Conservation (phyloP, 441 rosid genomes). For the California macrophylla region DNA sequence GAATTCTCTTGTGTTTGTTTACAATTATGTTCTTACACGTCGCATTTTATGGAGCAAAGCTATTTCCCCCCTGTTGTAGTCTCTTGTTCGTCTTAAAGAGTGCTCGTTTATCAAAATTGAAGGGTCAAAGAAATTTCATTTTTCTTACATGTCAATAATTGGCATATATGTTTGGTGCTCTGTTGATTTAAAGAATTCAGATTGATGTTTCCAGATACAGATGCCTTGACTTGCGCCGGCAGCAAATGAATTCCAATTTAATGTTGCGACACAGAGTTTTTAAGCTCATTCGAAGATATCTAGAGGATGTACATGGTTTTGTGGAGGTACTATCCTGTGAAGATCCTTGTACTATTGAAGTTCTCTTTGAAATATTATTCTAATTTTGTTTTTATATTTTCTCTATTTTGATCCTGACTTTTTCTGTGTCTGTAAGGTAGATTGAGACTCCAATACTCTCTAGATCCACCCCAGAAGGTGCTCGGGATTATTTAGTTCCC, state of each 20-base stretch:
- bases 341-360: neutral
- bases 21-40: neutral
- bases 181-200: slow-evolving; percentile 7
- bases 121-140: neutral
- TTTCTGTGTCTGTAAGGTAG: slow-evolving; percentile 49
- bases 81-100: neutral
- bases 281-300: slow-evolving; percentile 70
- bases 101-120: neutral
- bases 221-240: slow-evolving; percentile 86
- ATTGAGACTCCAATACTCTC: slow-evolving; percentile 96
- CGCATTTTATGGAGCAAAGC: neutral
- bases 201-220: slow-evolving; percentile 43
- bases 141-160: neutral
- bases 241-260: slow-evolving; percentile 70
- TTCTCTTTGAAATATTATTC: neutral
- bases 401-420: slow-evolving; percentile 29
- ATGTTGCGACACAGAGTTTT: slow-evolving; percentile 78
- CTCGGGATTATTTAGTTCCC: slow-evolving; percentile 92
- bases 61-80: neutral
- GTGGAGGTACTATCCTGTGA: slow-evolving; percentile 52
- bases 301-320: slow-evolving; percentile 75
- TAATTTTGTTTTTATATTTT: slow-evolving; percentile 5
- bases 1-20: neutral
- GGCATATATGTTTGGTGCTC: neutral
- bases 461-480: slow-evolving; percentile 98